Evolutionary conservation across 1,284 basidiomycete species (phyloP), one percentile per base, ranked within the genome.

Genomic region (Cryptococcus deneoformans): DNA sequence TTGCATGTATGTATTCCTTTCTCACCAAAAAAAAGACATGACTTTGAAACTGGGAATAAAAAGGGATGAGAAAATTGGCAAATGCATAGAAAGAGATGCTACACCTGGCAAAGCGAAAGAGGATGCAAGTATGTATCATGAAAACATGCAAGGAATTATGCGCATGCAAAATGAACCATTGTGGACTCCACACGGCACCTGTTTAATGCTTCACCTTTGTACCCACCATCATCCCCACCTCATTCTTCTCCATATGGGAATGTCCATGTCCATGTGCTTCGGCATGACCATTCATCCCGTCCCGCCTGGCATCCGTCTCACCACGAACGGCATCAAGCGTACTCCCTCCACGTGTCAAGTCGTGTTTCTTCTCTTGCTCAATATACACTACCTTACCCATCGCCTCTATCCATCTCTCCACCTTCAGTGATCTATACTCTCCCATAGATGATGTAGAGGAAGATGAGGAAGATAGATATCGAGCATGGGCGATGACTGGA

Each of bases 401-500:
- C 8, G 89, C 90, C 11, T 68, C 57, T 6, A 79, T 61, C 77
- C 77, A 79, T 29, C 52, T 59, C 46, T 64, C 67, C 37, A 62
- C 40, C 47, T 43, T 56, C 37, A 46, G 55, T 24, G 57, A 48
- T 5, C 59, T 37, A 34, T 59, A 52, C 12, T 56, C 50, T 35
- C 56, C 56, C 24, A 58, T 55, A 8, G 63, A 58, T 29, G 29
- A 34, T 61, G 29, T 29, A 4, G 29, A 29, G 29, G 29, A 29
- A 12, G 40, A 42, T 16, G 40, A 42, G 8, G 24, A 52, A 44
- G 69, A 84, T 51, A 94, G 86, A 71, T 92, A 87, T 3, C 85
- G 82, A 2, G 93, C 89, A 58, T 96, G 86, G 1, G 94, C 92
- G 37, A 99, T 83, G 35, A 98, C 89, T 1, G 95, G 95, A 16